phyloP scores from a whole-genome alignment of 164 flowering plant species.

The Akebia trifoliata region DNA sequence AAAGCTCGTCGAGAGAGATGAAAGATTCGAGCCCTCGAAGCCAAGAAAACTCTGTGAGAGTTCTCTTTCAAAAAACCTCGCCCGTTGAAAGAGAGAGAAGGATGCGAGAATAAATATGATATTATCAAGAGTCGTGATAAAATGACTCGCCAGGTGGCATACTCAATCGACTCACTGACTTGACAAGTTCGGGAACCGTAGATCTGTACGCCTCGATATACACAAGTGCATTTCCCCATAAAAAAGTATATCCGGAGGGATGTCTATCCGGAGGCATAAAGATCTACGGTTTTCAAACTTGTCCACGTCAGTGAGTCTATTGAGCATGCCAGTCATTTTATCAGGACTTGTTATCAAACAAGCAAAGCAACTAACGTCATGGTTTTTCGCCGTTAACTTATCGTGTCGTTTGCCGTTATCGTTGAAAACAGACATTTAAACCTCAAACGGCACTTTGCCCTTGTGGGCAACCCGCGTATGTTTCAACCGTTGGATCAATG shows the following conservation, averaged over 20 bases:
- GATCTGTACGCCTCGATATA: too few species aligned
- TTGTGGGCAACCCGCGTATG: neutral
- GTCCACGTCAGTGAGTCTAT: too few species aligned
- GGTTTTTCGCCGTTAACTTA: slow-evolving; percentile 41
- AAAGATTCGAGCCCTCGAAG: slow-evolving; percentile 15
- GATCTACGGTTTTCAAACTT: too few species aligned
- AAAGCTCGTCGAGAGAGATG: slow-evolving; percentile 23
- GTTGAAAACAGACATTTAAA: slow-evolving; percentile 50
- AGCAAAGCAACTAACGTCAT: slow-evolving; percentile 47
- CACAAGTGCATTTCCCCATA: too few species aligned
- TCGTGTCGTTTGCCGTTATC: slow-evolving; percentile 21
- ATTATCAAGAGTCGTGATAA: slow-evolving; percentile 2
- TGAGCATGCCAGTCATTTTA: too few species aligned
- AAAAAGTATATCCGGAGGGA: too few species aligned
- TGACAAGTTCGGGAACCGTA: too few species aligned
- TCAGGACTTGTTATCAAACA: slow-evolving; percentile 5
- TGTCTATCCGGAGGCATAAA: too few species aligned
- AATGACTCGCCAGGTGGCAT: too few species aligned
- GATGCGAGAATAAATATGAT: slow-evolving; percentile 11
- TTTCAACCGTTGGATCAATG: neutral
- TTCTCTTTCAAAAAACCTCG: slow-evolving; percentile 31
- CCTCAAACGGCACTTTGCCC: slow-evolving; percentile 71
- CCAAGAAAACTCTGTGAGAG: slow-evolving; percentile 14
- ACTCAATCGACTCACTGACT: neutral
- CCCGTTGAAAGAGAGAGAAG: slow-evolving; percentile 61